These are phyloP conservation scores for Mucor sp. DNA, from an alignment of 371 early-diverging fungal species.

Conservation along the genomic window DNA sequence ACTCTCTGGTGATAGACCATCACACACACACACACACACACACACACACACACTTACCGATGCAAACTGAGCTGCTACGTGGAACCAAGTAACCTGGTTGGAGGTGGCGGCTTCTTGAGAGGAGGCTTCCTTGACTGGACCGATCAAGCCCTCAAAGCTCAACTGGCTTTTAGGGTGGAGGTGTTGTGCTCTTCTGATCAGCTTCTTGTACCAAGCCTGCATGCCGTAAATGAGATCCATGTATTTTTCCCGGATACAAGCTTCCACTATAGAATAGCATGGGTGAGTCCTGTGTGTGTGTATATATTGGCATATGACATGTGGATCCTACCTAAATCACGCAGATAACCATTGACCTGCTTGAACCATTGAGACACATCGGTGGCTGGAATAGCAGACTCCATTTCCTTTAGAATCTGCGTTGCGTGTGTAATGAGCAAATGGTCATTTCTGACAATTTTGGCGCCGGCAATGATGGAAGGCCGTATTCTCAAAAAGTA, in stretches of 20 bases:
- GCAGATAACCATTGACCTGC: conserved; percentile 22
- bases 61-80: conserved; percentile 39
- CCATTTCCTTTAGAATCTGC: conserved; percentile 23
- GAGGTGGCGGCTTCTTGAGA: neutral
- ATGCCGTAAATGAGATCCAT: conserved; percentile 44
- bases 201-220: conserved; percentile 39
- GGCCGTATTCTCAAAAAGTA: conserved; percentile 72
- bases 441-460: conserved; percentile 38
- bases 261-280: conserved; percentile 20
- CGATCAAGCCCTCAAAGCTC: conserved; percentile 32
- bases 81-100: conserved; percentile 33
- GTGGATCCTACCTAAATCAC: conserved; percentile 22
- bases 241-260: conserved; percentile 32
- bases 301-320: too few relatives aligned
- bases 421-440: conserved; percentile 48
- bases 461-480: conserved; percentile 48
- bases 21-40: too few relatives aligned
- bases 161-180: conserved; percentile 25
- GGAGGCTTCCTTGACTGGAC: conserved; percentile 16
- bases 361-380: conserved; percentile 26
- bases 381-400: conserved; percentile 13
- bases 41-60: conserved; percentile 18
- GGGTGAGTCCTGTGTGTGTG: too few relatives aligned
- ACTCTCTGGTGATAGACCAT: too few relatives aligned
- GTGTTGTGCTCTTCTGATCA: conserved; percentile 22